These are phyloP conservation scores for Pilatotrama ljubarskyi DNA, from an alignment of 768 basidiomycete species.

Conservation along the genomic window DNA sequence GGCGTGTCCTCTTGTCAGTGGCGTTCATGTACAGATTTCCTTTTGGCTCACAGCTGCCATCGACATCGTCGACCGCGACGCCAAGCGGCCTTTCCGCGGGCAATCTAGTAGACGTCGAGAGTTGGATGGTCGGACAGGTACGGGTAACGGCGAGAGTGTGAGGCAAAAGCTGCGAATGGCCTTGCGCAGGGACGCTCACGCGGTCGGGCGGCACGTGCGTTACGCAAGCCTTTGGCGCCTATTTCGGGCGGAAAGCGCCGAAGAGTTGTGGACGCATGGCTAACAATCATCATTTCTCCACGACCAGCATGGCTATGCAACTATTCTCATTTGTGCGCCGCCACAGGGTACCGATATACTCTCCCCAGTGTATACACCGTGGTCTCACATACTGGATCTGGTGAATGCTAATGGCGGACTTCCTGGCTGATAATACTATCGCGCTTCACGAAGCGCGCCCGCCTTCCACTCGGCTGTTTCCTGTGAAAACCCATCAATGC, in stretches of 20 bases:
- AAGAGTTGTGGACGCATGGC: too few species aligned
- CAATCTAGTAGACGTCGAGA: not conserved
- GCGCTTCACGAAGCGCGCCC: too few species aligned
- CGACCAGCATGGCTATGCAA: too few species aligned
- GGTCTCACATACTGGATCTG: too few species aligned
- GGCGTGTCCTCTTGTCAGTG: not conserved
- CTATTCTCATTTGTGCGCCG: too few species aligned
- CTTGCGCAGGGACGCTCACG: not conserved
- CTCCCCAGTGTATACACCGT: too few species aligned
- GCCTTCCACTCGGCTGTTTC: too few species aligned
- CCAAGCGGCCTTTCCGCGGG: not conserved
- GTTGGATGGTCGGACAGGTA: not conserved
- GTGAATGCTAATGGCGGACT: too few species aligned
- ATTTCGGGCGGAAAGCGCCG: not conserved
- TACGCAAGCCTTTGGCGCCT: constrained; percentile 15
- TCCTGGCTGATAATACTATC: too few species aligned
- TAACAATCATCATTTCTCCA: too few species aligned
- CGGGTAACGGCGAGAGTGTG: not conserved
- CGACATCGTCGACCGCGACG: constrained; percentile 16
- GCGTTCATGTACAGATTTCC: not conserved
- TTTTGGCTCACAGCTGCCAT: constrained; percentile 13
- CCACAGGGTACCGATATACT: too few species aligned
- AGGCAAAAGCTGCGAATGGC: constrained; percentile 6
- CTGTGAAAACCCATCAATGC: too few species aligned
- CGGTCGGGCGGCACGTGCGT: constrained; percentile 17